Evolutionary conservation across 2,329 filamentous ascomycete species (phyloP).

Genomic region (Aureobasidium melanogenum): DNA sequence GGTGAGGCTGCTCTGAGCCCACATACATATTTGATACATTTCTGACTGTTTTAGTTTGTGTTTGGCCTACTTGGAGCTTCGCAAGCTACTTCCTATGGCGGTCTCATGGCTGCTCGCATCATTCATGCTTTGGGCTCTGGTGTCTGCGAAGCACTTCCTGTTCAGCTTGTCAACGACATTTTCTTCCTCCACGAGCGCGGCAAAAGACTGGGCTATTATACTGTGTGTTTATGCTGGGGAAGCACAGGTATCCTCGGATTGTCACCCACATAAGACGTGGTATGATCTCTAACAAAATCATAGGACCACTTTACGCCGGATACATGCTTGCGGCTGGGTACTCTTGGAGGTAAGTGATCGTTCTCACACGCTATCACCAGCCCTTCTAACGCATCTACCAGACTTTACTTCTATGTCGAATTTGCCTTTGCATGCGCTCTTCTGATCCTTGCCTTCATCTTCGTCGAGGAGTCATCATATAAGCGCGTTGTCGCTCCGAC

Average conservation of each 20-base stretch:
- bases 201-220: slow-evolving; percentile 50
- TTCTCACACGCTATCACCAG: no score
- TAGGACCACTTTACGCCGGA: slow-evolving; percentile 48
- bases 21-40: no score
- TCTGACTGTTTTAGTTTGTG: slow-evolving; percentile 23
- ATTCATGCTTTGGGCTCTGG: slow-evolving; percentile 36
- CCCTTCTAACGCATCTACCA: not conserved
- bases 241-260: slow-evolving; percentile 26
- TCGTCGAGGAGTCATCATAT: slow-evolving; percentile 54
- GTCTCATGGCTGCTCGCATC: slow-evolving; percentile 35
- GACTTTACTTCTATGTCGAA: slow-evolving; percentile 52
- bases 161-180: slow-evolving; percentile 41
- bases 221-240: slow-evolving; percentile 48
- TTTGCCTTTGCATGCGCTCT: slow-evolving; percentile 43
- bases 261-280: no score
- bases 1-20: not conserved
- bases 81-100: slow-evolving; percentile 30
- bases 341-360: slow-evolving; percentile 38
- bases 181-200: slow-evolving; percentile 41
- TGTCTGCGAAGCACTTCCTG: slow-evolving; percentile 39
- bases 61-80: slow-evolving; percentile 36
- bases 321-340: slow-evolving; percentile 52
- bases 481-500: slow-evolving; percentile 17
- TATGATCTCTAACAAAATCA: no score
- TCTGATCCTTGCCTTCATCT: slow-evolving; percentile 44